Base-by-base conservation (phyloP, 345 rosid species). In the Eucalyptus marginata region DNA sequence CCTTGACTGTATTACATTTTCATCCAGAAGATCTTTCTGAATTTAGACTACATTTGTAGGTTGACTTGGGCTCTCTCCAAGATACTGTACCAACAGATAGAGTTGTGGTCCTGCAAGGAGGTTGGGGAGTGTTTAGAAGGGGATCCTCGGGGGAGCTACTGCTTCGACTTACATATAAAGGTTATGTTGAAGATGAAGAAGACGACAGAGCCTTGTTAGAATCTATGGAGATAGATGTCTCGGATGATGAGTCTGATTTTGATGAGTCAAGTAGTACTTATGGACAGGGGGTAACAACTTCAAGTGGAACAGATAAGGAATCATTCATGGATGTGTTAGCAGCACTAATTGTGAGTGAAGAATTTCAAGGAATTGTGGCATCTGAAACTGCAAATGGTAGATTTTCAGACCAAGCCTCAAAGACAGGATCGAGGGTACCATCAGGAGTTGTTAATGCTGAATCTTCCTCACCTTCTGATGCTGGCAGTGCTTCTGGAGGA, bases 171-270 rank as follows among this genome's bases (percentile, higher is more conserved):
- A 98, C 99, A 76, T 98, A 97, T 91, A 98, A 98, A 94, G 99
- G 95, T 85, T 98, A 97, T 89, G 99, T 97, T 89, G 99, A 98
- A 93, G 99, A 98, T 87, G 99, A 97, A 94, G 99, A 97, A 90
- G 99, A 98, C 90, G 98, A 95, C 89, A 93, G 90, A 81, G 71
- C 91, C 71, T 90, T 87, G 80, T 93, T 91, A 86, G 94, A 89
- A 93, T 90, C 93, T 31, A 64, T 84, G 66, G 93, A 93, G 85
- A 89, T 92, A 31, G 95, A 95, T 91, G 91, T 87, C 89, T 96
- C 97, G 1, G 99, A 96, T 90, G 98, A 96, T 90, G 99, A 98
- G 89, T 95, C 95, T 86, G 99, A 96, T 92, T 88, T 92, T 13
- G 95, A 95, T 54, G 98, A 95, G 90, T 86, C 94, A 94, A 93